Conservation (phyloP, 2,329 filamentous ascomycete species). For the Epichloe coenophiala region DNA sequence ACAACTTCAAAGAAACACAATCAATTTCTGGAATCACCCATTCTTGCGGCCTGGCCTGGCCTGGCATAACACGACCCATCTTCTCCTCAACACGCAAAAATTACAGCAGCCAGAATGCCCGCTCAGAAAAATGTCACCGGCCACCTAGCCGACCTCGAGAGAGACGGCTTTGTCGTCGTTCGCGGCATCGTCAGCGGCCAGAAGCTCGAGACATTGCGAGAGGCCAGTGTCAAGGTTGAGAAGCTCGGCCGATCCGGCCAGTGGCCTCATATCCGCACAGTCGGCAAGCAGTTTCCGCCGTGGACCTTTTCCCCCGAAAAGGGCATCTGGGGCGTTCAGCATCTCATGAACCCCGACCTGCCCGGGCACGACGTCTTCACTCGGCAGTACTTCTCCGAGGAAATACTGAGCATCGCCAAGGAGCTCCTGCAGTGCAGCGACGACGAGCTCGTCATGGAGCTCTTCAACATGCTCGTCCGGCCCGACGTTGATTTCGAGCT, state of each 20-base stretch:
- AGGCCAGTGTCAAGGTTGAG: slow-evolving; percentile 43
- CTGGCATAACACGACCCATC: too few species aligned
- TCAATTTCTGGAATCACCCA: too few species aligned
- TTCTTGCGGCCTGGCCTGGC: too few species aligned
- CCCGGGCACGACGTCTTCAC: slow-evolving; percentile 49
- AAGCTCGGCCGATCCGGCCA: slow-evolving; percentile 49
- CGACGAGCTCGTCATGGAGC: slow-evolving; percentile 66
- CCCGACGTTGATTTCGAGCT: slow-evolving; percentile 60
- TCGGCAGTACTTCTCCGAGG: slow-evolving; percentile 56
- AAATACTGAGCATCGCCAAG: slow-evolving; percentile 48
- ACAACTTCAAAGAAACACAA: too few species aligned
- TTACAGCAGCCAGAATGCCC: slow-evolving; percentile 6
- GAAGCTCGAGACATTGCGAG: slow-evolving; percentile 45
- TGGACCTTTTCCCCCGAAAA: slow-evolving; percentile 49
- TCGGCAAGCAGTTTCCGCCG: slow-evolving; percentile 84
- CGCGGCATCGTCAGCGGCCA: slow-evolving; percentile 45
- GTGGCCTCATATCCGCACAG: slow-evolving; percentile 73
- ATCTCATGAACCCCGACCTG: slow-evolving; percentile 63
- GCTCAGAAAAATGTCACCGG: slow-evolving; percentile 6
- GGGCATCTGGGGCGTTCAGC: slow-evolving; percentile 85
- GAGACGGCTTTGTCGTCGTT: slow-evolving; percentile 65
- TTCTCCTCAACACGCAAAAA: background rate
- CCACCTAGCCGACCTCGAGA: slow-evolving; percentile 37
- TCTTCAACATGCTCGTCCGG: slow-evolving; percentile 74
- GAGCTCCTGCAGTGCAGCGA: slow-evolving; percentile 45